A percentile compares a stretch with the other conserved stretches of the same genome.
These are phyloP conservation scores for Cucurbita pepo DNA, from an alignment of 306 rosid genomes.

Conservation along the genomic window DNA sequence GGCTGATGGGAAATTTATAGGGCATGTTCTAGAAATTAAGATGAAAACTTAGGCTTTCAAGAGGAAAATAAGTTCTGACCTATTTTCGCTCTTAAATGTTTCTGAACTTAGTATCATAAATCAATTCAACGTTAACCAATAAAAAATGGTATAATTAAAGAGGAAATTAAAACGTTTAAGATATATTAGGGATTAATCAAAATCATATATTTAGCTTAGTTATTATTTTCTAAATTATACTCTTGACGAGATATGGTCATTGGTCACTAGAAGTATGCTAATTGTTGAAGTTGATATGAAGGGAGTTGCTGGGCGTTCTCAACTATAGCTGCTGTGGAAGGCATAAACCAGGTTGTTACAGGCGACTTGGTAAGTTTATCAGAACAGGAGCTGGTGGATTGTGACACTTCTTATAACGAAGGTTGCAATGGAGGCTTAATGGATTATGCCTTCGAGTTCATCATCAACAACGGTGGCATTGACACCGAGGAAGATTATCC, in stretches of 20 bases:
- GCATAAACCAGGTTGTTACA: conserved; percentile 68
- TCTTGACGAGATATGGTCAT: background rate
- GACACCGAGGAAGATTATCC: conserved; percentile 80
- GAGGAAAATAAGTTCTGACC: too few species aligned
- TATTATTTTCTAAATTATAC: background rate
- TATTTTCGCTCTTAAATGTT: background rate
- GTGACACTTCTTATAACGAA: conserved; percentile 51
- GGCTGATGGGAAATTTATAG: background rate
- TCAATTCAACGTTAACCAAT: background rate
- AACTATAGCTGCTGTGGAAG: conserved; percentile 57
- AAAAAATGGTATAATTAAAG: background rate
- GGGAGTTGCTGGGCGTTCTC: conserved; percentile 98
- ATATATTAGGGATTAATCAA: background rate
- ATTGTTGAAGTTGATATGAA: conserved; percentile 11
- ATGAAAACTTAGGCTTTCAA: background rate
- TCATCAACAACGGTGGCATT: conserved; percentile 69
- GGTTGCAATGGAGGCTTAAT: conserved; percentile 80
- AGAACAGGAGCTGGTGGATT: conserved; percentile 81
- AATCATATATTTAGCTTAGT: background rate
- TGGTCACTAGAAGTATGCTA: background rate
- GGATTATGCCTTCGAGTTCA: conserved; percentile 66
- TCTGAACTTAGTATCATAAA: background rate
- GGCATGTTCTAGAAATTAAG: too few species aligned
- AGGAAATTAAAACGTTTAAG: too few species aligned
- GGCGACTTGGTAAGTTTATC: conserved; percentile 57